phyloP scores from a whole-genome alignment of 208 protist species.

The Naegleria fowleri region DNA sequence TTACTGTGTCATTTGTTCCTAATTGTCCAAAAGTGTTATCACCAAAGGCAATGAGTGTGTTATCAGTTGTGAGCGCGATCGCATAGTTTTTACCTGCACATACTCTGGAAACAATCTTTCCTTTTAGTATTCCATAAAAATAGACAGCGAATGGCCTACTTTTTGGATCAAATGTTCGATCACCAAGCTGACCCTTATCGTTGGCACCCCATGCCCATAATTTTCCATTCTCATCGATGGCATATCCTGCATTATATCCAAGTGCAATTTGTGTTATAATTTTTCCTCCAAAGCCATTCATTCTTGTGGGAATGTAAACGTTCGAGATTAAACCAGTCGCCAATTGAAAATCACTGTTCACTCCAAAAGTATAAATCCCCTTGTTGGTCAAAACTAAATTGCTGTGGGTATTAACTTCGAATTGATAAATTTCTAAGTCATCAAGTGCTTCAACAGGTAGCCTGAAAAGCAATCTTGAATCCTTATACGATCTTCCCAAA shows the following conservation, averaged over 20 bases:
- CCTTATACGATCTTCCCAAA: neutral
- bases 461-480: neutral
- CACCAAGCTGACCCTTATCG: neutral
- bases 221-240: neutral
- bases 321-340: neutral
- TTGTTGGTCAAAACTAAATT: neutral
- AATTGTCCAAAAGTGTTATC: constrained; percentile 13
- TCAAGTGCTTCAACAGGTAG: neutral
- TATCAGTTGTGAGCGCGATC: neutral
- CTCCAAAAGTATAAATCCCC: neutral
- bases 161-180: neutral
- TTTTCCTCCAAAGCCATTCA: neutral
- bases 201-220: neutral
- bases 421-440: neutral
- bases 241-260: neutral
- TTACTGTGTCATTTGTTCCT: neutral
- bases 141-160: neutral
- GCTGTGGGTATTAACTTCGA: neutral
- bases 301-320: neutral
- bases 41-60: neutral
- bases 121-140: neutral
- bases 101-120: neutral
- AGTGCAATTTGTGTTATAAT: neutral
- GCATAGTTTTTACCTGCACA: neutral
- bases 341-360: neutral